Percentiles rank a stretch among this genome's conserved stretches.
Conservation (phyloP, 106 monocot species). For the Dendrobium chrysotoxum region DNA sequence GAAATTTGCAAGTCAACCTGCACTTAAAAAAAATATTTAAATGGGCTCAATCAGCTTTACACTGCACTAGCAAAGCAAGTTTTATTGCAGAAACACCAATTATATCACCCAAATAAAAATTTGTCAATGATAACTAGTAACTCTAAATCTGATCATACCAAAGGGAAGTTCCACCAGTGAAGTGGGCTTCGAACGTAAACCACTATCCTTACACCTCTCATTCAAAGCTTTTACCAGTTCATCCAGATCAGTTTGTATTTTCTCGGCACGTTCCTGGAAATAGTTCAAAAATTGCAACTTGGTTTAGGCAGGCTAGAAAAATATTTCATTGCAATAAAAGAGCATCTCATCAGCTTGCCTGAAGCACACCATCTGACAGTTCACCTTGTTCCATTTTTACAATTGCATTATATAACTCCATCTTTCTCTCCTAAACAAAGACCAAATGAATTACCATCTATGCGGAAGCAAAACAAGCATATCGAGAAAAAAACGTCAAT, state of each 20-base stretch:
- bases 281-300: not conserved
- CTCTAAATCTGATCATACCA: constrained; percentile 35
- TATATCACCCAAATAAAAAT: not conserved
- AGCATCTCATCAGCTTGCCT: constrained; percentile 32
- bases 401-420: constrained; percentile 63
- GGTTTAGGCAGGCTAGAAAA: not conserved
- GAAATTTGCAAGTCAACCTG: not conserved
- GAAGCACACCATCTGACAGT: constrained; percentile 68
- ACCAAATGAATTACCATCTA: not conserved
- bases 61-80: not conserved
- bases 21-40: not conserved
- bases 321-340: not conserved
- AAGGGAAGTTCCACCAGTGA: constrained; percentile 67
- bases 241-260: constrained; percentile 75
- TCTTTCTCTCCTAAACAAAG: constrained; percentile 58
- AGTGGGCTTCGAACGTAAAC: constrained; percentile 54
- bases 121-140: not conserved
- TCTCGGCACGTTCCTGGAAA: constrained; percentile 69
- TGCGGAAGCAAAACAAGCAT: not conserved
- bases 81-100: not conserved
- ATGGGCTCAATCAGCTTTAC: not conserved
- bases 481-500: not conserved
- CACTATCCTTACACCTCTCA: constrained; percentile 63
- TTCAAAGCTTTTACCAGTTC: constrained; percentile 64
- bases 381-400: constrained; percentile 80